A percentile compares a stretch with the other conserved stretches of the same genome.
Conservation (phyloP, 2,329 filamentous ascomycete genomes). For the Xylariaceae sp. region DNA sequence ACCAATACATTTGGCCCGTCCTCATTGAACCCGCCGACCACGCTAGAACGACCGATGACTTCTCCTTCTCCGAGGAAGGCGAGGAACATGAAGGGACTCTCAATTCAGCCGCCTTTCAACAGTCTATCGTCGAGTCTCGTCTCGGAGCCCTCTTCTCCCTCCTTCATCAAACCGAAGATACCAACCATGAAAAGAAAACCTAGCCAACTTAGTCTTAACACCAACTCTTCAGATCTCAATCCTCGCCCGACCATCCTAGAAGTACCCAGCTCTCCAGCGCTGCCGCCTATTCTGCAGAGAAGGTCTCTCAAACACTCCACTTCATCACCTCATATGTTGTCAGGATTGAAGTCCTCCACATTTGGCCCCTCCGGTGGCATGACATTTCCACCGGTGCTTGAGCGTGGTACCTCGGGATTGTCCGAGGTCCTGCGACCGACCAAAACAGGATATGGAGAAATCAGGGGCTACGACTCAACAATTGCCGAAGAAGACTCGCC, state of each 20-base stretch:
- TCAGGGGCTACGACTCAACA: conserved; percentile 32
- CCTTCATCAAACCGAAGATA: conserved; percentile 76
- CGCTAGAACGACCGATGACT: conserved; percentile 55
- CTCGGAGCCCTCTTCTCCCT: conserved; percentile 67
- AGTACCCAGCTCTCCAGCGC: conserved; percentile 50
- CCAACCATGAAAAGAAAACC: conserved; percentile 69
- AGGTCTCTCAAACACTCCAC: conserved; percentile 63
- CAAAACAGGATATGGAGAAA: conserved; percentile 29
- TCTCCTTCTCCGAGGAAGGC: conserved; percentile 66
- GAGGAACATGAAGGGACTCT: conserved; percentile 82
- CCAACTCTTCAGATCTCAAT: conserved; percentile 55
- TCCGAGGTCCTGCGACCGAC: conserved; percentile 54
- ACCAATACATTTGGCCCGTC: too few species aligned
- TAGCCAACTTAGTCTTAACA: conserved; percentile 74
- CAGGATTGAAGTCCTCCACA: conserved; percentile 52
- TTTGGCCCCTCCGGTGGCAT: conserved; percentile 61
- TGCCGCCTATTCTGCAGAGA: conserved; percentile 57
- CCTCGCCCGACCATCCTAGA: conserved; percentile 44
- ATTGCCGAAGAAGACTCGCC: conserved; percentile 55
- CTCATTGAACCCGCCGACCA: conserved; percentile 28
- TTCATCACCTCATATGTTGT: conserved; percentile 63
- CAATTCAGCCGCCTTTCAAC: conserved; percentile 62
- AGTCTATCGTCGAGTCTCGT: conserved; percentile 45
- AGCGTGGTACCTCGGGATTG: conserved; percentile 57
- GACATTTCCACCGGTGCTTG: conserved; percentile 57